A percentile compares a stretch with the other conserved stretches of the same genome.
Evolutionary conservation across 768 basidiomycete genomes (phyloP).

Genomic region (Boletus sp.): DNA sequence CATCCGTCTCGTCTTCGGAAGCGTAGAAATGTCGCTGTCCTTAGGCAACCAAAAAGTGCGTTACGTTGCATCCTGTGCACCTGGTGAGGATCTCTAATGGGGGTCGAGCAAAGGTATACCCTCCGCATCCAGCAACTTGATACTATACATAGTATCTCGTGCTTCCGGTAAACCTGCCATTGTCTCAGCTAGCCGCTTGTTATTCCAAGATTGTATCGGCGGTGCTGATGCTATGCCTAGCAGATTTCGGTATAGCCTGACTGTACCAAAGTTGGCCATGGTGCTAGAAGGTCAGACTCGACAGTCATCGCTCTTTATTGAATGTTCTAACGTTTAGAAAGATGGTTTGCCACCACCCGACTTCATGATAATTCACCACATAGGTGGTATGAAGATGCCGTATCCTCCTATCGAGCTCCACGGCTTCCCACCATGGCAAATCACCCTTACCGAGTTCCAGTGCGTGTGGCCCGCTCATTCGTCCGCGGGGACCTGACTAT

Average conservation of each 20-base stretch:
- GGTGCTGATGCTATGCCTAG: neutral
- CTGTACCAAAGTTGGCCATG: conserved; percentile 45
- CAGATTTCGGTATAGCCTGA: conserved; percentile 32
- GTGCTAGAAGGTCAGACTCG: conserved; percentile 56
- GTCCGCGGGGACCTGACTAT: conserved; percentile 3
- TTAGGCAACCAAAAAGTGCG: conserved; percentile 25
- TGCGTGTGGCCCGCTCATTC: conserved; percentile 35
- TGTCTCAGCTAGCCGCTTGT: conserved; percentile 48
- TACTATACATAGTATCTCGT: conserved; percentile 56
- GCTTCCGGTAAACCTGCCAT: conserved; percentile 65
- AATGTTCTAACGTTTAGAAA: conserved; percentile 38
- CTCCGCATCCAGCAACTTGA: conserved; percentile 31
- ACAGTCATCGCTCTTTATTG: neutral
- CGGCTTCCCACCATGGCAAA: conserved; percentile 85
- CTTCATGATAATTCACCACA: conserved; percentile 70
- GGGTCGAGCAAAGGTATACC: conserved; percentile 10
- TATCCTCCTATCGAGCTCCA: conserved; percentile 59
- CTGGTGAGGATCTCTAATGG: conserved; percentile 9
- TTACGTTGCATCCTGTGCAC: conserved; percentile 8
- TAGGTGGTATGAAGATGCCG: conserved; percentile 39
- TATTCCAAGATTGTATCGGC: conserved; percentile 34
- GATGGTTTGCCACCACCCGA: conserved; percentile 65
- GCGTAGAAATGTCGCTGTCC: conserved; percentile 27
- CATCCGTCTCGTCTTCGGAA: conserved; percentile 15
- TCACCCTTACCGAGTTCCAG: conserved; percentile 79